Evolutionary conservation across 1,284 basidiomycete species (phyloP), one percentile per base, ranked within the genome.

Genomic region (Afroboletus lepidellus): DNA sequence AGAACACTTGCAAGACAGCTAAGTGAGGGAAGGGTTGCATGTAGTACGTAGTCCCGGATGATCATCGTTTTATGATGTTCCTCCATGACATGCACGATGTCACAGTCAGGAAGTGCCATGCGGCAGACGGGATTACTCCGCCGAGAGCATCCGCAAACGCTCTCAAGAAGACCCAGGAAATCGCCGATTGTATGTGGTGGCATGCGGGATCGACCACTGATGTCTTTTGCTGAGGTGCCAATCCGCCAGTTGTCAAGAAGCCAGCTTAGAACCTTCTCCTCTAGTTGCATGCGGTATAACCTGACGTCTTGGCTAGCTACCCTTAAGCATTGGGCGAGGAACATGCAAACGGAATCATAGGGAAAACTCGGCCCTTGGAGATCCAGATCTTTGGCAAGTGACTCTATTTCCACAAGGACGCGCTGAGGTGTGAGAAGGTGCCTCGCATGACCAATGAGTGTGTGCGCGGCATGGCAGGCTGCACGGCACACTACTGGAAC

Each of bases 221-320:
- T 51, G 33, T 64, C 66, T 50, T 69, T 65, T 16, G 60, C 58
- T 27, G 60, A 63, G 2, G 72, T 73, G 3, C 76, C 74, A 7
- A 84, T 71, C 48, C 78, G 80, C 91, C 92, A 94, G 29, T 76
- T 79, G 53, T 87, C 84, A n/a, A 80, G 72, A 21, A 96, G 72
- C 94, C 95, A 98, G 33, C 75, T 79, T 16, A 94, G 65, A 1
- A 91, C 84, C 64, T 92, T 91, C 61, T 93, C 90, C 63, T 92
- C 89, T 15, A 96, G 73, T 32, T 85, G 84, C 76, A 90, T 81
- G 5, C 85, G 79, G 66, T 92, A 92, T 8, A 96, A 71, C 18
- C 86, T 79, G 41, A 88, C 85, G 62, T 97, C 92, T 59, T 87
- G 83, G 51, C 80, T 84, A 0, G 90, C 84, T 16, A 88, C 71